A percentile compares a stretch with the other conserved stretches of the same genome.
phyloP scores from a whole-genome alignment of 2,329 filamentous ascomycete species.

The Waltergamsia citrina region DNA sequence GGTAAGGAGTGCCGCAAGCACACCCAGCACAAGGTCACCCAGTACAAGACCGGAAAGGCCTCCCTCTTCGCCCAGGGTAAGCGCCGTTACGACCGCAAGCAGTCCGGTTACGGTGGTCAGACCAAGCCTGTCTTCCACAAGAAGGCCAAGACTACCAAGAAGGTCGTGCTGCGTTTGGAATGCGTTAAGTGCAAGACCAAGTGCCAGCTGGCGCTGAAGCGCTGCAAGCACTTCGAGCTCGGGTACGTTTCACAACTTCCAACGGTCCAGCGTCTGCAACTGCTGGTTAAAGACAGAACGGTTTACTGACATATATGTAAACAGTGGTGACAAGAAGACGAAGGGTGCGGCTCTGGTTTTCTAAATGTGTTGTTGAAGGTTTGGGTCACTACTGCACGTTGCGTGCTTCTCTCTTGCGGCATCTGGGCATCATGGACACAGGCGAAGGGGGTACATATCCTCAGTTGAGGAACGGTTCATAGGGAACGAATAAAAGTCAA shows the following conservation, averaged over 20 bases:
- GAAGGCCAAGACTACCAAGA: constrained; percentile 99
- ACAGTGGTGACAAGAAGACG: constrained; percentile 99
- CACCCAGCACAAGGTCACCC: constrained; percentile 86
- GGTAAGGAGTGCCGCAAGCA: constrained; percentile 89
- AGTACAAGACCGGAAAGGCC: constrained; percentile 97
- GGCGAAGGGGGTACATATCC: constrained; percentile 36
- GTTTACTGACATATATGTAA: constrained; percentile 26
- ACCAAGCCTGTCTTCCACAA: constrained; percentile 99
- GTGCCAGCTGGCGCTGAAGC: constrained; percentile 95
- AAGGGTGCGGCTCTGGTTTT: constrained; percentile 99
- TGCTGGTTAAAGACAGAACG: neutral
- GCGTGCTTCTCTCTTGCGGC: constrained; percentile 31
- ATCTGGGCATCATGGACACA: constrained; percentile 37
- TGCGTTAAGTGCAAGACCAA: constrained; percentile 98
- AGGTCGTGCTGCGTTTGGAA: constrained; percentile 97
- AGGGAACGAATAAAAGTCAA: constrained; percentile 19
- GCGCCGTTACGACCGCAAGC: constrained; percentile 98
- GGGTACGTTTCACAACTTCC: constrained; percentile 54
- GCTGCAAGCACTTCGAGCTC: constrained; percentile 99
- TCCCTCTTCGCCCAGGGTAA: constrained; percentile 97
- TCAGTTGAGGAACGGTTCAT: constrained; percentile 32
- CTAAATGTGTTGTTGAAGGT: constrained; percentile 59
- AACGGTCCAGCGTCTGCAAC: neutral
- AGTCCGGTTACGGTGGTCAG: constrained; percentile 99
- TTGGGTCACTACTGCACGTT: constrained; percentile 27